A percentile compares a stretch with the other conserved stretches of the same genome.
phyloP scores from a whole-genome alignment of 2,329 filamentous ascomycete genomes.

The Fusarium incarnatum region DNA sequence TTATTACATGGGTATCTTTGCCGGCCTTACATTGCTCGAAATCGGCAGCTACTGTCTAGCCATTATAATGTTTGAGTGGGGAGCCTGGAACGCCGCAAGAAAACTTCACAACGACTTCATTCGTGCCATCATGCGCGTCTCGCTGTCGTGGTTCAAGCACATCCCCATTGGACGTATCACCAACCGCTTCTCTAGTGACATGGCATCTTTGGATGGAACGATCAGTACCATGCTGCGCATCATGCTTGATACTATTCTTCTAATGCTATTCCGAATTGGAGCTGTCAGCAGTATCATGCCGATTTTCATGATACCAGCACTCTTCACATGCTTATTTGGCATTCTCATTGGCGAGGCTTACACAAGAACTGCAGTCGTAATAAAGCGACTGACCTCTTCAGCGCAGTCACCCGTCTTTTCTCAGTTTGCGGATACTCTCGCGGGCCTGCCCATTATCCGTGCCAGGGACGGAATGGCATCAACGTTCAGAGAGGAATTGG shows the following conservation, averaged over 20 bases:
- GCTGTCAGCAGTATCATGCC: constrained; percentile 65
- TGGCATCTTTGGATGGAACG: constrained; percentile 64
- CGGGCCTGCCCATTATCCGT: constrained; percentile 64
- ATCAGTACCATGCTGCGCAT: constrained; percentile 60
- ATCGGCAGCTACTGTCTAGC: constrained; percentile 56
- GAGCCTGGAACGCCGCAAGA: constrained; percentile 67
- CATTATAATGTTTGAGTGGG: constrained; percentile 63
- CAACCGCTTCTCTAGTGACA: constrained; percentile 68
- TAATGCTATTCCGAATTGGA: constrained; percentile 59
- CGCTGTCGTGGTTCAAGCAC: constrained; percentile 68
- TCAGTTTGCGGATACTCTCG: constrained; percentile 65
- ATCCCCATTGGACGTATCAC: constrained; percentile 64
- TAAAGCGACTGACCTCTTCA: constrained; percentile 60
- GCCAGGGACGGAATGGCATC: constrained; percentile 61
- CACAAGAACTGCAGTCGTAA: constrained; percentile 60
- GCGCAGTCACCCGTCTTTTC: constrained; percentile 67
- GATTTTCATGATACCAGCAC: constrained; percentile 61
- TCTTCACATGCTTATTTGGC: constrained; percentile 59
- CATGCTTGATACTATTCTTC: constrained; percentile 56
- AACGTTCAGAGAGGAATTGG: constrained; percentile 62
- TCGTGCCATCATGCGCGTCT: constrained; percentile 63
- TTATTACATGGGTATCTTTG: constrained; percentile 67
- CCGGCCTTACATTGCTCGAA: constrained; percentile 58
- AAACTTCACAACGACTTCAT: constrained; percentile 65
- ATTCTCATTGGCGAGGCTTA: constrained; percentile 63